Evolutionary conservation across 768 basidiomycete genomes (phyloP).

Genomic region (Coprinopsis marcescibilis): DNA sequence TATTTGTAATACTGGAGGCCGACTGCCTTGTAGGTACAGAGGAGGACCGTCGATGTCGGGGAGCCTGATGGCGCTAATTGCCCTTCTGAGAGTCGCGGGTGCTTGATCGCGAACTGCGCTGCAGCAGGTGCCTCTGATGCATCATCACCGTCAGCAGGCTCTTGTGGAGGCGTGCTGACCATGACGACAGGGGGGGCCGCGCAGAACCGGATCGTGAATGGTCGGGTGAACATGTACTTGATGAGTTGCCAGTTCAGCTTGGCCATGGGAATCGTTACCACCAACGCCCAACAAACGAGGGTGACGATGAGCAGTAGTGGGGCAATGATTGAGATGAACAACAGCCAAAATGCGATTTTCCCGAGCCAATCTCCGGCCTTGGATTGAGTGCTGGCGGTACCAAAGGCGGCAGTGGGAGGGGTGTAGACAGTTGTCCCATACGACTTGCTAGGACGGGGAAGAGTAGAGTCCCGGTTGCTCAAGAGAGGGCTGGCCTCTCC

Average conservation of each 20-base stretch:
- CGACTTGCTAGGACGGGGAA: constrained; percentile 47
- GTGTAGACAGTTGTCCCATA: constrained; percentile 58
- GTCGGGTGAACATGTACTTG: constrained; percentile 70
- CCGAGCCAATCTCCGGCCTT: constrained; percentile 54
- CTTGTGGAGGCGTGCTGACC: constrained; percentile 28
- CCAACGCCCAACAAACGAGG: constrained; percentile 88
- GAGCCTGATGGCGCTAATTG: constrained; percentile 83
- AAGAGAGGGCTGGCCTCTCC: constrained; percentile 48
- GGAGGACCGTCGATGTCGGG: constrained; percentile 80
- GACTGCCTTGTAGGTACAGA: constrained; percentile 90
- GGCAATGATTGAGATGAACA: constrained; percentile 71
- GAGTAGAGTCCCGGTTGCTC: constrained; percentile 22
- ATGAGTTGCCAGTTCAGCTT: constrained; percentile 95
- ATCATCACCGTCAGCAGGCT: constrained; percentile 16
- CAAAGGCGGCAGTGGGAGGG: constrained; percentile 17
- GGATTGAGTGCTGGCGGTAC: constrained; percentile 27
- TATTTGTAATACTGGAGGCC: constrained; percentile 98
- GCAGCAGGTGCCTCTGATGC: constrained; percentile 20
- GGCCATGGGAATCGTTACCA: constrained; percentile 97
- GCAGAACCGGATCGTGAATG: constrained; percentile 87
- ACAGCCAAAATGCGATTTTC: constrained; percentile 75
- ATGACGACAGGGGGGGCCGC: constrained; percentile 74
- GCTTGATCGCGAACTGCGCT: constrained; percentile 60
- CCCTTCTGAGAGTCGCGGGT: constrained; percentile 73
- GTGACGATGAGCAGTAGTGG: constrained; percentile 88